Evolutionary conservation across 2,329 filamentous ascomycete genomes (phyloP), one percentile per base, ranked within the genome.

Genomic region (Colletotrichum higginsianum): DNA sequence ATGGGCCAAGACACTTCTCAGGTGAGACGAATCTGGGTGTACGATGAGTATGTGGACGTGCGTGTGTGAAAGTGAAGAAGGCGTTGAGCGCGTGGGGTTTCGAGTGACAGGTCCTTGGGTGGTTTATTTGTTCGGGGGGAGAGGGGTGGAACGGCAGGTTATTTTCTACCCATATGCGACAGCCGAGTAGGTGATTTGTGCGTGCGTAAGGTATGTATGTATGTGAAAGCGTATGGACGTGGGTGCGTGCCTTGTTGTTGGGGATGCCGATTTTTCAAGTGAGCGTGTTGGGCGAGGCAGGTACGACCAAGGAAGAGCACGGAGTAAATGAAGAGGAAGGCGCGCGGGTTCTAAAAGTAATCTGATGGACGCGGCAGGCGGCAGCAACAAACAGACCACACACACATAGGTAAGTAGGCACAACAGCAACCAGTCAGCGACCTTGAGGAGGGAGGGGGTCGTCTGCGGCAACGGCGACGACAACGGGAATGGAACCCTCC

Each of bases 381-480:
- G 50, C 50, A 63, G 64, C 65, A 49, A 46, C 46, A 58, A 67
- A 62, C 64, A 70, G 46, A 55, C 66, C 47, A 58, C 62, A 44
- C 23, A 53, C 23, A 67, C 38, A 18, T 42, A n/a, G 18, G 35
- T 13, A 13, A 44, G 30, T 30, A 18, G 26, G 2, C 30, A 35
- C 30, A 55, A 35, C 52, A 35, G 52, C 52, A 55, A 38, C 52
- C 40, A 42, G 40, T 42, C 40, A 42, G 15, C 42, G 13, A 44
- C 42, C 42, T 44, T 11, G 35, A 38, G 35, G 35, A 38, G 42
- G 42, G 42, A 15, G 16, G 42, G 13, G 42, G 13, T 15, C 42
- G 16, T 15, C 13, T 44, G 42, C 42, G 15, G 16, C 42, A 44
- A 44, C 42, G 42, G 42, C 42, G 42, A 40, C 60, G 44, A 44